Evolutionary conservation across 2,329 filamentous ascomycete genomes (phyloP), one percentile per base, ranked within the genome.

Genomic region (Trichophyton benhamiae): DNA sequence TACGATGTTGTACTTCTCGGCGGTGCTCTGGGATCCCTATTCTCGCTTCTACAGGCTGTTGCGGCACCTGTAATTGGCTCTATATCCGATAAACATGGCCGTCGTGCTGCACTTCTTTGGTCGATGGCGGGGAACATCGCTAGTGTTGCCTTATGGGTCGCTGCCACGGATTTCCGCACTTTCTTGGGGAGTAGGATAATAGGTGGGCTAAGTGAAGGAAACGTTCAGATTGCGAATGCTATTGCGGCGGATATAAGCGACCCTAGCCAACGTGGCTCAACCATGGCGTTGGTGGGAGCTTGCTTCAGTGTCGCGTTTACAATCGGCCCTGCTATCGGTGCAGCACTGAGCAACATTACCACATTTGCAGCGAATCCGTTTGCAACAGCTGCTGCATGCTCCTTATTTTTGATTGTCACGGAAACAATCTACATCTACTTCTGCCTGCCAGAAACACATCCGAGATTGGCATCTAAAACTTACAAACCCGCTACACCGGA

Each of bases 261-360:
- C 68, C 87, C 92, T 67, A 82, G 83, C 62, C 87, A 87, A 69
- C 84, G 94, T 30, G 90, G 92, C 22, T 85, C 89, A 20, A 96
- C 94, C 48, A 96, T 99, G 90, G 94, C 94, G 6, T 80, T 99
- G 60, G 92, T 99, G 30, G 94, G 94, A 63, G 91, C 88, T 13
- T 97, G 94, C 77, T 99, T 99, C 77, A 95, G 89, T 64, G 86
- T 99, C 67, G 94, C 94, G 17, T 99, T 99, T 72, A 99, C 94
- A 0, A 95, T 96, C 72, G 94, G 94, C 0, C 94, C 94, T 0
- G 91, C 91, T 8, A 81, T 99, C 6, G 94, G 94, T 63, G 94
- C 94, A 1, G 92, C 85, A 72, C 79, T 99, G 22, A 87, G 89
- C 65, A 87, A 83, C 59, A 84, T 96, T 64, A 84, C 84, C 13